Evolutionary conservation across 345 rosid species (phyloP).

Genomic region (Camelina hispida): DNA sequence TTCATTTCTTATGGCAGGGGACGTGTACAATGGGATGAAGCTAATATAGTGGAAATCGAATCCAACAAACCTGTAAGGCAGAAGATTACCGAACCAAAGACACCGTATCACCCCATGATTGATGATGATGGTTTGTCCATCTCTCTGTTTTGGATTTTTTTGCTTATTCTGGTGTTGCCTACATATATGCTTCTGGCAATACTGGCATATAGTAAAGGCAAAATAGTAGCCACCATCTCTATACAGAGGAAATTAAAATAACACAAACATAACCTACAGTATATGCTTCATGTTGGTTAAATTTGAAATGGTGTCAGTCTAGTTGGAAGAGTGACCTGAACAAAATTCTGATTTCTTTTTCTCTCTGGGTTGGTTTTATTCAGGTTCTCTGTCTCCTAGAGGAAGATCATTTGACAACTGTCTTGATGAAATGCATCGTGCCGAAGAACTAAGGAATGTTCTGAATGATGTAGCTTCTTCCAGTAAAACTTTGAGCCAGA

Average conservation of each 20-base stretch:
- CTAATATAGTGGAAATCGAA: conserved; percentile 85
- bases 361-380: conserved; percentile 9
- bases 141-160: background rate
- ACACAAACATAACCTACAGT: background rate
- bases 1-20: conserved; percentile 49
- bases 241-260: background rate
- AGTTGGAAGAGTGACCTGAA: conserved; percentile 18
- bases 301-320: conserved; percentile 19
- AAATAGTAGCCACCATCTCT: background rate
- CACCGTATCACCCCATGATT: conserved; percentile 91
- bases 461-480: conserved; percentile 80
- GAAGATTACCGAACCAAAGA: conserved; percentile 97
- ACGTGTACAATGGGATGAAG: conserved; percentile 88
- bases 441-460: conserved; percentile 65
- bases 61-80: conserved; percentile 93
- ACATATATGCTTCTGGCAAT: conserved; percentile 7
- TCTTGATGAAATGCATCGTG: conserved; percentile 60
- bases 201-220: conserved; percentile 1
- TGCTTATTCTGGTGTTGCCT: background rate
- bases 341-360: background rate
- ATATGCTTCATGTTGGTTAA: background rate
- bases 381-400: conserved; percentile 70
- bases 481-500: conserved; percentile 52
- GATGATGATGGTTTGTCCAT: conserved; percentile 75
- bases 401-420: conserved; percentile 61